Percentiles rank a stretch among this genome's conserved stretches.
These are phyloP conservation scores for Capsella rubella DNA, from an alignment of 441 rosid genomes.

Conservation along the genomic window DNA sequence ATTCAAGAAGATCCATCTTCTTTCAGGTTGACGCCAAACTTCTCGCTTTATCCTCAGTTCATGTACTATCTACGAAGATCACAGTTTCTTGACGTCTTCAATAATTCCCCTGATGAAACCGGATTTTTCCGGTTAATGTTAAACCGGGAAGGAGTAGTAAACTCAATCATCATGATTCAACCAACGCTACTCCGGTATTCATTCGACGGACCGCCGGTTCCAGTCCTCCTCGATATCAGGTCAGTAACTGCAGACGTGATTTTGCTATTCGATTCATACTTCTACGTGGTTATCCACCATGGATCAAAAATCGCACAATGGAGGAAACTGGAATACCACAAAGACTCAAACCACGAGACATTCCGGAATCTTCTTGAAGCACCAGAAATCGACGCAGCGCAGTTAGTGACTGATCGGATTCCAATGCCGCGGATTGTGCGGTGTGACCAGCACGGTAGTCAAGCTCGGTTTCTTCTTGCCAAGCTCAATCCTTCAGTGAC, in stretches of 20 bases:
- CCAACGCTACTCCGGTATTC: conserved; percentile 90
- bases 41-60: conserved; percentile 95
- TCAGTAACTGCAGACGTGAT: conserved; percentile 79
- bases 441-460: conserved; percentile 93
- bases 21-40: conserved; percentile 80
- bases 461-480: conserved; percentile 94
- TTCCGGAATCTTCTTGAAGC: conserved; percentile 85
- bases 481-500: conserved; percentile 83
- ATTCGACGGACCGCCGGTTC: conserved; percentile 91
- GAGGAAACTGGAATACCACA: conserved; percentile 83
- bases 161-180: conserved; percentile 91
- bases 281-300: conserved; percentile 80
- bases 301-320: conserved; percentile 92
- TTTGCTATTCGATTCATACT: conserved; percentile 89
- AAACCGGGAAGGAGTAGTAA: conserved; percentile 90
- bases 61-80: conserved; percentile 95
- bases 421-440: conserved; percentile 79
- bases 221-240: conserved; percentile 86
- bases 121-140: conserved; percentile 85
- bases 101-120: conserved; percentile 87
- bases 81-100: conserved; percentile 89
- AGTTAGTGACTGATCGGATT: conserved; percentile 68
- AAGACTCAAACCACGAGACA: conserved; percentile 82
- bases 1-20: conserved; percentile 87
- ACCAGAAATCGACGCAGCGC: conserved; percentile 74